A percentile compares a stretch with the other conserved stretches of the same genome.
Conservation (phyloP, 2,329 filamentous ascomycete species). For the Xylaria sp. region DNA sequence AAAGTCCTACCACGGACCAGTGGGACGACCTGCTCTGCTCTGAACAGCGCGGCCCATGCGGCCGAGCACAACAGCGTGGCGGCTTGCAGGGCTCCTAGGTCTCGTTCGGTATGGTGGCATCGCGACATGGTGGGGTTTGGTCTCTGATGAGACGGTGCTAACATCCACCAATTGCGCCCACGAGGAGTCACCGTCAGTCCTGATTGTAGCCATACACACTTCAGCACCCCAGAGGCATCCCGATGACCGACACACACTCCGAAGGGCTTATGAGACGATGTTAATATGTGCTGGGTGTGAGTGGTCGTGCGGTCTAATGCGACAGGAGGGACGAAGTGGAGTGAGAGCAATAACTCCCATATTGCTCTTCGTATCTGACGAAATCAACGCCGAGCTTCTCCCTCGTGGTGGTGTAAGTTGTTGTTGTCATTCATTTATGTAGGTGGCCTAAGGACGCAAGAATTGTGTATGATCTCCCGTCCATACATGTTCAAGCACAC, state of each 20-base stretch:
- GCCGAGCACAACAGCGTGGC: constrained; percentile 40
- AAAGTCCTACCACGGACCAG: constrained; percentile 34
- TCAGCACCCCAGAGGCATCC: constrained; percentile 11
- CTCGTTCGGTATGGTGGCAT: constrained; percentile 48
- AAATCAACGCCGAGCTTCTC: constrained; percentile 18
- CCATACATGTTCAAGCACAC: neutral
- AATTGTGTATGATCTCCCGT: neutral
- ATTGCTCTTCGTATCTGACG: constrained; percentile 36
- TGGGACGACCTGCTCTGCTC: constrained; percentile 29
- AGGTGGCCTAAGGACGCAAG: constrained; percentile 9
- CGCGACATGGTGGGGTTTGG: constrained; percentile 44
- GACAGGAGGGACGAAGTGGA: constrained; percentile 26
- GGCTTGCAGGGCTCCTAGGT: constrained; percentile 43
- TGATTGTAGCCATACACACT: constrained; percentile 29
- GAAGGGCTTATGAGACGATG: constrained; percentile 27
- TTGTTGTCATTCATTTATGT: constrained; percentile 15
- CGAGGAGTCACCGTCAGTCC: constrained; percentile 36
- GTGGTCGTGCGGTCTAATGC: constrained; percentile 7
- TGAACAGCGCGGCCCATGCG: constrained; percentile 39
- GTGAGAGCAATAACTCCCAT: constrained; percentile 34
- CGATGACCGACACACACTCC: constrained; percentile 19
- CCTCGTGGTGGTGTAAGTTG: constrained; percentile 1
- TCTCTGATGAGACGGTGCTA: constrained; percentile 33
- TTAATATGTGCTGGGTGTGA: constrained; percentile 13
- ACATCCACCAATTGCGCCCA: constrained; percentile 43